Evolutionary conservation across 176 grass and related monocot genomes (phyloP), one percentile per base, ranked within the genome.

Genomic region (Lolium rigidum): DNA sequence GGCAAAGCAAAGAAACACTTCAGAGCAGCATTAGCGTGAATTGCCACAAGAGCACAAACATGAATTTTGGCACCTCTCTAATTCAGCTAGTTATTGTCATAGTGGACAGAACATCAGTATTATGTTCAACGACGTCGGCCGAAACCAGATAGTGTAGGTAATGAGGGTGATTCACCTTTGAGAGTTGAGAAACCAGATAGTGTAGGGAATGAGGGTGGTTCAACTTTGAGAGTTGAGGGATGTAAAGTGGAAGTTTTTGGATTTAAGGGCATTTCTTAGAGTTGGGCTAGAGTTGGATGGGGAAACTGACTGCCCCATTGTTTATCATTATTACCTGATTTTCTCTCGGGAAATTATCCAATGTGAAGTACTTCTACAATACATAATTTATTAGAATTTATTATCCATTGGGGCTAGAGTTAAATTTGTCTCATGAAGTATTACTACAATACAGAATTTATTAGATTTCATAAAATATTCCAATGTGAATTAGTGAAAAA

Each of bases 1-100:
- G 1, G 72, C 65, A 69, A 86, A 86, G 66, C 72, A 41, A 78
- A 61, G 20, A 77, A 44, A 64, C 3, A 81, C 7, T 11, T 46
- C 5, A 72, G 41, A 72, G n/a, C 41, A 2, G 41, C 7, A 75
- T 75, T 52, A 52, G 7, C 14, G 9, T 28, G 13, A 74, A 75
- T 75, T 2, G 14, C 7, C 72, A 52, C 22, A 52, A 75, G 14
- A 28, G 48, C 50, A 74, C 71, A 74, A 74, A 74, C 13, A 72
- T 72, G 52, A 69, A 88, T 46, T 43, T 72, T 21, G 44, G 60
- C 28, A 51, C 22, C 58, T 63, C 54, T n/a, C 18, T 77, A 77
- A 57, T 4, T 5, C 55, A 79, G n/a, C 17, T 37, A 76, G 41
- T 41, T 52, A 18, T 43, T 18, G 21, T 84, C 31, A 37, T 61